Base-by-base conservation (phyloP, 805 yeast genomes). In the Candida hispaniensis region DNA sequence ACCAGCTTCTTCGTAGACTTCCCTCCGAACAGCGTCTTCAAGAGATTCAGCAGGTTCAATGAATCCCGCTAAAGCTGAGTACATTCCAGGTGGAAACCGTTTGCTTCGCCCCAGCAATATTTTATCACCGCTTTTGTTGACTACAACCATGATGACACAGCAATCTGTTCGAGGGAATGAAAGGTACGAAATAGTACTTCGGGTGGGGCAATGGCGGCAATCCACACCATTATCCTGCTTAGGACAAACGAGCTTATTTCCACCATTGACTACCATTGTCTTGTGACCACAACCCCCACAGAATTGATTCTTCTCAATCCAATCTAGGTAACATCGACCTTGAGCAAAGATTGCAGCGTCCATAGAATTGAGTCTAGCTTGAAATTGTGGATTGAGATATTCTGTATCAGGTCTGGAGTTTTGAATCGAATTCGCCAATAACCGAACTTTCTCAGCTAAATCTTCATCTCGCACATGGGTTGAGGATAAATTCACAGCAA, bases 1-100 rank as follows among this genome's bases (percentile, higher is more conserved):
- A 6, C 98, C 98, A 4, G 96, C 77, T 56, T 88, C 98, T 54
- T 88, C 98, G 83, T 91, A 86, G 18, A 81, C 78, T 55, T 88
- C 98, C 44, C 98, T 64, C 27, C 75, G 62, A 14, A 88, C 79
- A 8, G 94, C 91, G 29, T 73, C 76, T 56, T 88, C 97, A 13
- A 88, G 73, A 2, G 93, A 73, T 59, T 88, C 98, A 17, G 86
- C 79, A 1, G 95, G 94, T 55, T 88, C 98, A 72, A 88, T 75
- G 56, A 91, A 91, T 4, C 97, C 98, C 4, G 97, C 94, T 34
- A 93, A 71, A 50, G 93, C 78, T 11, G 88, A 69, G 57, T 77
- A 88, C 75, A 82, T 70, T 33, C 59, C 54, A n/a, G 41, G 34
- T 5, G 73, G 71, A 49, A 71, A 70, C 38, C 94, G 62, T 45